phyloP scores from a whole-genome alignment of 306 rosid species.

The Sphenostylis stenocarpa region DNA sequence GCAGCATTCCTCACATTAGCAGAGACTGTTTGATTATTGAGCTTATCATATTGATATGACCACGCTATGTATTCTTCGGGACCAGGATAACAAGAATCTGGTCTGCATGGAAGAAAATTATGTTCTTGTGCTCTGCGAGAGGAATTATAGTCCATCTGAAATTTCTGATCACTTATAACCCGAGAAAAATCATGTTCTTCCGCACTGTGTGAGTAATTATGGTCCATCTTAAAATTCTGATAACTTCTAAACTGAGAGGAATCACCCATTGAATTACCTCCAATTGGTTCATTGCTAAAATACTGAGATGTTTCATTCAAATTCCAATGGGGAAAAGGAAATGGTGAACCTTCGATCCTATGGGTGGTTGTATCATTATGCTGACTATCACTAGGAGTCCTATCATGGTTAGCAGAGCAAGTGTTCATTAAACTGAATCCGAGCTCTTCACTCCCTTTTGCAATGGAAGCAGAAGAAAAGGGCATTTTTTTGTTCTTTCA shows the following conservation, averaged over 20 bases:
- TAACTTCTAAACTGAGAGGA: conserved; percentile 30
- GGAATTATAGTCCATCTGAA: conserved; percentile 14
- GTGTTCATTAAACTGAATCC: neutral
- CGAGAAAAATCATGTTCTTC: conserved; percentile 29
- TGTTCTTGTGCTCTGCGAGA: neutral
- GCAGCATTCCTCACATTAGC: conserved; percentile 9
- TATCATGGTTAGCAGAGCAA: neutral
- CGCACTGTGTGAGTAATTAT: neutral
- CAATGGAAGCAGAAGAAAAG: conserved; percentile 22
- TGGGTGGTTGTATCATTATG: neutral
- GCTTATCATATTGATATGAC: conserved; percentile 18
- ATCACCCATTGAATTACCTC: conserved; percentile 16
- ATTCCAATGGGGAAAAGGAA: conserved; percentile 25
- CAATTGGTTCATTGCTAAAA: conserved; percentile 12
- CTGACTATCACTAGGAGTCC: neutral
- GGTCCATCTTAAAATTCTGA: conserved; percentile 23
- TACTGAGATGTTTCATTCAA: conserved; percentile 24
- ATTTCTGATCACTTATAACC: conserved; percentile 25
- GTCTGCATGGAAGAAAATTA: neutral
- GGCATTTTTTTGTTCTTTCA: neutral
- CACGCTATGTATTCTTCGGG: conserved; percentile 26
- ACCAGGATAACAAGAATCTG: conserved; percentile 8
- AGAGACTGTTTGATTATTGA: conserved; percentile 20
- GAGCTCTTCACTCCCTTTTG: conserved; percentile 21
- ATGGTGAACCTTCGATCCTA: conserved; percentile 12